Conservation (phyloP, 768 basidiomycete species). For the Asterophora lycoperdoides region DNA sequence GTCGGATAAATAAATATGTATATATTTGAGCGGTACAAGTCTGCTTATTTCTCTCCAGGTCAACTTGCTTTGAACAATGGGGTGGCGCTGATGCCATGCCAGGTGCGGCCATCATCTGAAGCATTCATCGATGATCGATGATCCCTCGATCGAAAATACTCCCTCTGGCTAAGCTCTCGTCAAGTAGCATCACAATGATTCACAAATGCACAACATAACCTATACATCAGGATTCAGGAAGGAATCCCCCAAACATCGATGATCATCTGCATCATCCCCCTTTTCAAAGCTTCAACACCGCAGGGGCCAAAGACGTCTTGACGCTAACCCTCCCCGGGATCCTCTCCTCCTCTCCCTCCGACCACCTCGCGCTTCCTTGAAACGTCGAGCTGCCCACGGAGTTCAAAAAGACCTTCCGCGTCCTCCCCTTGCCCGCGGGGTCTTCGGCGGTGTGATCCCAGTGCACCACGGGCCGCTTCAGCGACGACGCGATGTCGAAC, state of each 20-base stretch:
- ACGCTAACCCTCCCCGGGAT: conserved; percentile 7
- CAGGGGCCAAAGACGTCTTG: conserved; percentile 13
- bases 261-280: no score
- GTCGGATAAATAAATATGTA: no score
- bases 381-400: conserved; percentile 1
- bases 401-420: conserved; percentile 13
- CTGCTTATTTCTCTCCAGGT: no score
- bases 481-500: conserved; percentile 12
- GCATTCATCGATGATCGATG: no score
- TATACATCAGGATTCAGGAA: no score
- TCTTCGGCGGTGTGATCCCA: conserved; percentile 11
- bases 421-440: conserved; percentile 17
- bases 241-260: not conserved
- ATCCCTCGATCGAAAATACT: not conserved
- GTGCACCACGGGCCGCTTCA: not conserved
- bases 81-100: no score
- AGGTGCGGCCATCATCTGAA: no score
- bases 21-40: no score
- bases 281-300: conserved; percentile 9
- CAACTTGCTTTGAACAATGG: no score
- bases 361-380: conserved; percentile 12
- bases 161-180: not conserved
- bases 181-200: no score
- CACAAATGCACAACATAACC: no score
- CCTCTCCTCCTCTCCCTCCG: conserved; percentile 1